These are phyloP conservation scores for Vanderwaltozyma yarrowii DNA, from an alignment of 805 yeast species.

Conservation along the genomic window DNA sequence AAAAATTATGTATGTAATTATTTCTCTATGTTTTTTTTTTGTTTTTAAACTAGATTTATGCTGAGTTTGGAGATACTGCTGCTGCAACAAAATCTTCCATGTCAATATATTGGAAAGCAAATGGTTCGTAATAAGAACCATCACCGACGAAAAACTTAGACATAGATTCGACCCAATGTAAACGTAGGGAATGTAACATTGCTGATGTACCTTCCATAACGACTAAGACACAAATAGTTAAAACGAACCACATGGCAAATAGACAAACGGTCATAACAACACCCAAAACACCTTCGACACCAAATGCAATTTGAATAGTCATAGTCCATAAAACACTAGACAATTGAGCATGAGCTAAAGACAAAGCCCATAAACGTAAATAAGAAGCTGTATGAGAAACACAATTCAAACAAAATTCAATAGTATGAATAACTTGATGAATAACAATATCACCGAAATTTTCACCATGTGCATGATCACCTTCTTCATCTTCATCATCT, in stretches of 20 bases:
- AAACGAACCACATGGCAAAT: constrained; percentile 66
- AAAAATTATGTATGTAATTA: too few relatives aligned
- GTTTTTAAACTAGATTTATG: neutral
- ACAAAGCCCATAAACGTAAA: constrained; percentile 68
- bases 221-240: constrained; percentile 60
- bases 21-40: too few relatives aligned
- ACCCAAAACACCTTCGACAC: constrained; percentile 43
- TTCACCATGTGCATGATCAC: constrained; percentile 33
- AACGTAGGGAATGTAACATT: constrained; percentile 65
- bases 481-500: constrained; percentile 34
- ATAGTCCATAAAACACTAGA: constrained; percentile 67
- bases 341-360: constrained; percentile 71
- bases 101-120: constrained; percentile 30
- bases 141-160: constrained; percentile 72
- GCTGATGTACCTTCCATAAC: constrained; percentile 83
- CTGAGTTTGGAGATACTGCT: neutral
- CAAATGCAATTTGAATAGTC: constrained; percentile 59
- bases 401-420: constrained; percentile 70
- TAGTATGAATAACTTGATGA: constrained; percentile 72
- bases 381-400: constrained; percentile 76
- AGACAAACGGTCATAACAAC: constrained; percentile 47
- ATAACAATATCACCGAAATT: constrained; percentile 62
- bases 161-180: constrained; percentile 81
- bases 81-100: constrained; percentile 2
- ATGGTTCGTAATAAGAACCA: constrained; percentile 60